Conservation (phyloP, 164 flowering plant species). For the Protea cynaroides region DNA sequence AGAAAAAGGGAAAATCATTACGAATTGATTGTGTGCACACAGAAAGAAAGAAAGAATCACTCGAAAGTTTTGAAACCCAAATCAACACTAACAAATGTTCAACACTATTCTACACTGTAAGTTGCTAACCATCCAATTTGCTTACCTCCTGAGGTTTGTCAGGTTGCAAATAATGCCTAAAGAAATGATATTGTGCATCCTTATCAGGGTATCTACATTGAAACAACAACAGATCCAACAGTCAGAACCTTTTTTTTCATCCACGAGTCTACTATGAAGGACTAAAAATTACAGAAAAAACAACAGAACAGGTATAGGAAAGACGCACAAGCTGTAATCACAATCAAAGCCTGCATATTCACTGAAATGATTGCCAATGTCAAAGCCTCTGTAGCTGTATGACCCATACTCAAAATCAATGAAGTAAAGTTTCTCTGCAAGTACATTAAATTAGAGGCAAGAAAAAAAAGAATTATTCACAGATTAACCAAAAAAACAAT, state of each 20-base stretch:
- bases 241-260: not conserved
- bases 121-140: not conserved
- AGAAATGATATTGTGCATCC: conserved; percentile 85
- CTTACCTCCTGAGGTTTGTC: conserved; percentile 72
- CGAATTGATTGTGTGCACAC: too few relatives aligned
- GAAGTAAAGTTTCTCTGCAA: conserved; percentile 75
- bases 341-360: conserved; percentile 99
- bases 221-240: conserved; percentile 10
- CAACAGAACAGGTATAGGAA: conserved; percentile 3
- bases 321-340: conserved; percentile 78
- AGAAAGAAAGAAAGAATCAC: too few relatives aligned
- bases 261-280: not conserved
- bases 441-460: conserved; percentile 3
- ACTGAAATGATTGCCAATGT: conserved; percentile 96
- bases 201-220: conserved; percentile 69
- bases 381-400: conserved; percentile 89
- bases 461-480: not conserved
- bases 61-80: too few relatives aligned
- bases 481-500: not conserved
- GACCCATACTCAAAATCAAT: conserved; percentile 98
- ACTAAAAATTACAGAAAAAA: not conserved
- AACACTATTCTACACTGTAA: too few relatives aligned
- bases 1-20: too few relatives aligned
- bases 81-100: too few relatives aligned
- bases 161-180: conserved; percentile 77